These are phyloP conservation scores for Ceratocystis variospora DNA, from an alignment of 2,329 filamentous ascomycete genomes.

Conservation along the genomic window DNA sequence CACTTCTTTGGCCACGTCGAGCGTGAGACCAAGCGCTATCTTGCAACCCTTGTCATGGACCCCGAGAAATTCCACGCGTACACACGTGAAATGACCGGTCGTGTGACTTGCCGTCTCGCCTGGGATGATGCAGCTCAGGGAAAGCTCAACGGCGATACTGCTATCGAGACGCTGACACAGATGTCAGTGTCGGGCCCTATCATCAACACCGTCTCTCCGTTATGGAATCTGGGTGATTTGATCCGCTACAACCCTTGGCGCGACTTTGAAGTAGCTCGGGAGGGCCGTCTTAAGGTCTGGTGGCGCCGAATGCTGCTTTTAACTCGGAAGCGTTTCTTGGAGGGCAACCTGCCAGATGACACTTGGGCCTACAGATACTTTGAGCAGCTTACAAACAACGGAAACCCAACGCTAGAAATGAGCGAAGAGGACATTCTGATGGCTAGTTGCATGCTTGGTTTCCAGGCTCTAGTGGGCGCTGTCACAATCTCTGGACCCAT, in stretches of 20 bases:
- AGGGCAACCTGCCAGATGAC: slow-evolving; percentile 31
- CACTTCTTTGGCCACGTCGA: slow-evolving; percentile 38
- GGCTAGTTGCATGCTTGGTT: slow-evolving; percentile 38
- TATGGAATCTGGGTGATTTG: slow-evolving; percentile 33
- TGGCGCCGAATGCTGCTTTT: slow-evolving; percentile 32
- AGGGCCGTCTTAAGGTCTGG: slow-evolving; percentile 33
- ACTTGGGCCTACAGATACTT: slow-evolving; percentile 39
- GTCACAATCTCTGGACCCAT: slow-evolving; percentile 37
- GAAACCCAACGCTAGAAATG: slow-evolving; percentile 31
- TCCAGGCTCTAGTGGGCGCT: slow-evolving; percentile 38
- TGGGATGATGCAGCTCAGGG: slow-evolving; percentile 38
- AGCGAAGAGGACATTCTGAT: slow-evolving; percentile 32
- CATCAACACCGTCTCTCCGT: slow-evolving; percentile 36
- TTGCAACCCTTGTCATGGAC: slow-evolving; percentile 34
- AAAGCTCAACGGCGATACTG: slow-evolving; percentile 33
- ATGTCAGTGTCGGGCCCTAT: slow-evolving; percentile 40
- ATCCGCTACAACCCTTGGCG: slow-evolving; percentile 35
- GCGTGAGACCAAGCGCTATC: slow-evolving; percentile 32
- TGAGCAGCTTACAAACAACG: slow-evolving; percentile 29
- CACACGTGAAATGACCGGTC: slow-evolving; percentile 36
- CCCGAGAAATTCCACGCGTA: slow-evolving; percentile 33
- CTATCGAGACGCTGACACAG: slow-evolving; percentile 34
- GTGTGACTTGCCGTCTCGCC: slow-evolving; percentile 37
- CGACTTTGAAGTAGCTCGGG: slow-evolving; percentile 32
- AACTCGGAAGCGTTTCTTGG: slow-evolving; percentile 30